A percentile compares a stretch with the other conserved stretches of the same genome.
These are phyloP conservation scores for Nitzschia sp. DNA, from an alignment of 108 stramenopile species.

Conservation along the genomic window DNA sequence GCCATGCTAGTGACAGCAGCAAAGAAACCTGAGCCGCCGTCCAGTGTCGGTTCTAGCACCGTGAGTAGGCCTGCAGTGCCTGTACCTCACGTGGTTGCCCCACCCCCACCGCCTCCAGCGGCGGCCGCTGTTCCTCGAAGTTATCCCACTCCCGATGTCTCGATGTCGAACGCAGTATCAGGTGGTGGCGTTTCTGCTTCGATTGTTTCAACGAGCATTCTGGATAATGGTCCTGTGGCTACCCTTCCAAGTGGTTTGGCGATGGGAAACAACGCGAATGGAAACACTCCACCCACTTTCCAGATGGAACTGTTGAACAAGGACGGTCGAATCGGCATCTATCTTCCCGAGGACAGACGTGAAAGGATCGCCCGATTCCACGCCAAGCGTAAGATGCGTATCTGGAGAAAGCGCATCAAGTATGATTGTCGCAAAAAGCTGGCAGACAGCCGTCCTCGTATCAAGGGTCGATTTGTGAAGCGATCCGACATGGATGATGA, in stretches of 20 bases:
- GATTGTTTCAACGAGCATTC: background rate
- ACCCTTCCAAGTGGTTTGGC: constrained; percentile 47
- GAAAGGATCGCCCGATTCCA: constrained; percentile 94
- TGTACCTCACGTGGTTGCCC: background rate
- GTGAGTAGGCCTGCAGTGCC: background rate
- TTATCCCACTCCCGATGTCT: background rate
- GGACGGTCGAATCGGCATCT: constrained; percentile 91
- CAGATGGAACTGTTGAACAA: constrained; percentile 86
- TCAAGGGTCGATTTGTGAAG: constrained; percentile 98
- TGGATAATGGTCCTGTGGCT: constrained; percentile 45
- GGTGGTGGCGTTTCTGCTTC: background rate
- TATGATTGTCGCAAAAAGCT: constrained; percentile 99
- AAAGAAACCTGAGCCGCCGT: background rate
- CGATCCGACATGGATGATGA: constrained; percentile 50
- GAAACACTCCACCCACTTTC: constrained; percentile 45
- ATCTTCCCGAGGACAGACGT: constrained; percentile 89
- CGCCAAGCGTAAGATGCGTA: constrained; percentile 89
- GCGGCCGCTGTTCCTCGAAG: background rate
- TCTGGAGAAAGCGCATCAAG: constrained; percentile 98
- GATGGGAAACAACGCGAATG: constrained; percentile 11
- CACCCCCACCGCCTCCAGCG: background rate
- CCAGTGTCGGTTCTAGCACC: background rate
- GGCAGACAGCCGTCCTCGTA: constrained; percentile 96
- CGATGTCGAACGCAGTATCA: background rate
- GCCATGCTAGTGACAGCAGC: constrained; percentile 36